Base-by-base conservation (phyloP, 169 alveolate genomes). In the Cryptosporidium viatorum region DNA sequence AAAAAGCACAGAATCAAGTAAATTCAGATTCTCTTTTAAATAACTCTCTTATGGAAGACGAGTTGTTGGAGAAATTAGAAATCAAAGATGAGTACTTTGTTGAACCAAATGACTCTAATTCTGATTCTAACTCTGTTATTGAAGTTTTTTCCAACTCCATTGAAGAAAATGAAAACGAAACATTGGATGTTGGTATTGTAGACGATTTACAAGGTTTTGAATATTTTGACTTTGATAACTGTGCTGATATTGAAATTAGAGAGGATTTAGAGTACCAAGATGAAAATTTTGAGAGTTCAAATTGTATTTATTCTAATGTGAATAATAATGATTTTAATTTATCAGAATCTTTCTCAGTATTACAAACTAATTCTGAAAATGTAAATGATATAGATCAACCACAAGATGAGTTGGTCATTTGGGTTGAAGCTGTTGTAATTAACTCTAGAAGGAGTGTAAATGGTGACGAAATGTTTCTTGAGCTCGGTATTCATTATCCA, bases 341-440 rank as follows among this genome's bases (percentile, higher is more conserved):
- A n/a, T 0, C 29, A 31, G 23, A 33, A 29, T 3, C 71, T 29
- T 10, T 10, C 2, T n/a, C 51, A 29, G 51, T 0, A 10, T 26
- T n/a, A n/a, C 18, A 55, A 26, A 26, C 37, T 26, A 10, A 55
- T 55, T 55, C 67, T 16, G 67, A n/a, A 0, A 0, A 5, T 26
- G 35, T 26, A 12, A 16, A 14, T 48, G 55, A 48, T 14, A 12
- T 48, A 14, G 2, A 48, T 48, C 55, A 14, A 5, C 55, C 55
- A 48, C 21, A 48, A 48, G 12, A 48, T 48, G 55, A 48, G 21
- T 48, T 55, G 37, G 67, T 41, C 1, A 41, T 80, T 39, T 80
- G 89, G 89, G 75, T 80, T 14, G 89, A 80, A n/a, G 89, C 80
- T 14, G 89, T 74, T 31, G 89, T 80, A 26, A 10, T 80, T 26